Evolutionary conservation across 2,329 filamentous ascomycete genomes (phyloP).

Genomic region (Aspergillus felis): DNA sequence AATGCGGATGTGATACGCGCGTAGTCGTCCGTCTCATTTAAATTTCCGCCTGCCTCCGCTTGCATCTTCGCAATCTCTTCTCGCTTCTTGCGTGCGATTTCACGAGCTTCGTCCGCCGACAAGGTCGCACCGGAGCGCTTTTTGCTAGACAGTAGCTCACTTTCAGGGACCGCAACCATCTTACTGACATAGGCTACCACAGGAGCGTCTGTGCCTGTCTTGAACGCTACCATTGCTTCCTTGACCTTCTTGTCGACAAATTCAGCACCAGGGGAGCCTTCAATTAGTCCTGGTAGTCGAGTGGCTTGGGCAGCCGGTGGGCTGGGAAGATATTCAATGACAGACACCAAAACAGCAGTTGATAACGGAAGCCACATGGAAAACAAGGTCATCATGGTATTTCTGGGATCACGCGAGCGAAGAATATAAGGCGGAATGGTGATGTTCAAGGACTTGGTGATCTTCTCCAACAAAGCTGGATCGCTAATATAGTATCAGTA

Average conservation of each 20-base stretch:
- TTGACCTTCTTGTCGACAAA: slow-evolving; percentile 66
- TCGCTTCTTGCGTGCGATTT: slow-evolving; percentile 81
- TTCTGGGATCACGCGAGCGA: slow-evolving; percentile 75
- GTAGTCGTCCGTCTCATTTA: slow-evolving; percentile 45
- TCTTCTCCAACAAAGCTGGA: slow-evolving; percentile 78
- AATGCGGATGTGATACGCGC: slow-evolving; percentile 60
- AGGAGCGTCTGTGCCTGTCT: slow-evolving; percentile 64
- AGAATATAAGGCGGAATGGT: slow-evolving; percentile 79
- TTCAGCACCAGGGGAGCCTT: slow-evolving; percentile 71
- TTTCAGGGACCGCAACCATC: slow-evolving; percentile 93
- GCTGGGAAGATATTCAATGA: slow-evolving; percentile 87
- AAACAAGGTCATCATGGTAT: slow-evolving; percentile 83
- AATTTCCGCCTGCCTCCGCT: slow-evolving; percentile 47
- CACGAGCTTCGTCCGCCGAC: slow-evolving; percentile 83
- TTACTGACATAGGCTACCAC: slow-evolving; percentile 96
- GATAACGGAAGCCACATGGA: slow-evolving; percentile 88
- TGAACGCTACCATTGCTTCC: slow-evolving; percentile 79
- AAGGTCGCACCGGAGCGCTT: slow-evolving; percentile 68
- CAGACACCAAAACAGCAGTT: slow-evolving; percentile 86
- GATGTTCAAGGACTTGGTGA: slow-evolving; percentile 84
- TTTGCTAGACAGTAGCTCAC: slow-evolving; percentile 77
- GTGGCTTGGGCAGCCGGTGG: slow-evolving; percentile 75
- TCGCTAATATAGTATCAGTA: slow-evolving; percentile 55
- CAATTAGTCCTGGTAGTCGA: slow-evolving; percentile 73
- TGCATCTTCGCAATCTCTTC: slow-evolving; percentile 82